Evolutionary conservation across 2,329 filamentous ascomycete genomes (phyloP).

Genomic region (Zasmidium angulare): DNA sequence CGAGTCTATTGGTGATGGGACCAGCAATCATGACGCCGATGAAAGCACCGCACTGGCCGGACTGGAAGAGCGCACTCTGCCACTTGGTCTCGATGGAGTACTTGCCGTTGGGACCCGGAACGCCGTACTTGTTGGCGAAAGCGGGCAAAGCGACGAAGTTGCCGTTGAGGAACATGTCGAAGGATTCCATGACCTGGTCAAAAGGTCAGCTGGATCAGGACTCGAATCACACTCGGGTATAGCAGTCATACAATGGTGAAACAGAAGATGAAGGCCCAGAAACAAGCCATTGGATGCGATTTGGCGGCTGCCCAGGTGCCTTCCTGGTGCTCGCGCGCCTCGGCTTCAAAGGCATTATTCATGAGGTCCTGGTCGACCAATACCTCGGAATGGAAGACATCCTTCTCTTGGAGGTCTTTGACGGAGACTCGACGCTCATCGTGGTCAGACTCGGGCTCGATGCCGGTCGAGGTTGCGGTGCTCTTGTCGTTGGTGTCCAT

Average conservation of each 20-base stretch:
- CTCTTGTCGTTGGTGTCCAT: neutral
- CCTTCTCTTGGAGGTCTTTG: conserved; percentile 46
- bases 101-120: conserved; percentile 26
- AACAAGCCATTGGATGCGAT: conserved; percentile 50
- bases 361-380: conserved; percentile 40
- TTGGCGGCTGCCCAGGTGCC: conserved; percentile 46
- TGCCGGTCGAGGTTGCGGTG: neutral
- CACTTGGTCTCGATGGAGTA: conserved; percentile 52
- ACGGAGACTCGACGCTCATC: conserved; percentile 7
- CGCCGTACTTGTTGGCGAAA: conserved; percentile 51
- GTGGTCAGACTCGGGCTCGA: neutral
- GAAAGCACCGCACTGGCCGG: conserved; percentile 57
- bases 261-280: conserved; percentile 50
- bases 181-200: conserved; percentile 62
- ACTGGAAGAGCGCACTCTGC: conserved; percentile 57
- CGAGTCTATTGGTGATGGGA: conserved; percentile 56
- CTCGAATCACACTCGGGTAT: too few relatives aligned
- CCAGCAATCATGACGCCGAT: conserved; percentile 59
- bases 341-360: conserved; percentile 55
- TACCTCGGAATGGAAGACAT: conserved; percentile 38
- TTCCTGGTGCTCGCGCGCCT: conserved; percentile 52
- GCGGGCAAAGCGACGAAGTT: conserved; percentile 53
- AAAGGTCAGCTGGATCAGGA: too few relatives aligned
- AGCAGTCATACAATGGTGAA: conserved; percentile 54
- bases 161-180: conserved; percentile 59